These are phyloP conservation scores for Paecilomyces dactylethromorphus DNA, from an alignment of 2,329 filamentous ascomycete genomes.

Conservation along the genomic window DNA sequence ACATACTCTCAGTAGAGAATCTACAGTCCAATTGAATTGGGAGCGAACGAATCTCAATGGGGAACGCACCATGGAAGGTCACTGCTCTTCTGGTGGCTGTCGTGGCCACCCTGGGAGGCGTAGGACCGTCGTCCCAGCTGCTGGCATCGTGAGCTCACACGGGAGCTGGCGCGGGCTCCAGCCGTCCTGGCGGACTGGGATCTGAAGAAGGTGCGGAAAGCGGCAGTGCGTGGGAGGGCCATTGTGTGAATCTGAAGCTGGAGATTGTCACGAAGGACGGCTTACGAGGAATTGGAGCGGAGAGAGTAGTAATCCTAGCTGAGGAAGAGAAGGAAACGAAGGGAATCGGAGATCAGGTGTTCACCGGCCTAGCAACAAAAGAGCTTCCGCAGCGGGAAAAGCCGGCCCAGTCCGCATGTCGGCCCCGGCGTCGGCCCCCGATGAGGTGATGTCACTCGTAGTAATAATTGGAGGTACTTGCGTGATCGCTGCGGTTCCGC, in stretches of 20 bases:
- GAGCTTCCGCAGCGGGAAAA: neutral
- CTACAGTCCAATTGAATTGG: neutral
- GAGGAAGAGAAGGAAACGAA: constrained; percentile 15
- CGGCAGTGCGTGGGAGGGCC: constrained; percentile 27
- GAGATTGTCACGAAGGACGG: neutral
- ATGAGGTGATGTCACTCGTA: neutral
- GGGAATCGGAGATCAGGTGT: neutral
- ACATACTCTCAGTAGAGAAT: neutral
- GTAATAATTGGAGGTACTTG: neutral
- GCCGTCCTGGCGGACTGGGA: constrained; percentile 24
- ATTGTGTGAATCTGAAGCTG: neutral
- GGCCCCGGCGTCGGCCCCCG: neutral
- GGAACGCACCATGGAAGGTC: constrained; percentile 45
- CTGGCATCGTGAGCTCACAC: constrained; percentile 21
- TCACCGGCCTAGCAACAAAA: neutral
- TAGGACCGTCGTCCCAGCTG: constrained; percentile 41
- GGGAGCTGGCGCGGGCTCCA: constrained; percentile 12
- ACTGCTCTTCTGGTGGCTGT: constrained; percentile 32
- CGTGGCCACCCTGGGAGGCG: constrained; percentile 33
- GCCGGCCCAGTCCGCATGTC: neutral
- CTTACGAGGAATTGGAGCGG: neutral
- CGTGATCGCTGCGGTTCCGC: neutral
- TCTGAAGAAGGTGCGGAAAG: constrained; percentile 25
- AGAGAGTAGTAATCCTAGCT: neutral
- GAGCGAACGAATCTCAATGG: neutral